Conservation (phyloP, 2,329 filamentous ascomycete genomes). For the Saccharata proteae region DNA sequence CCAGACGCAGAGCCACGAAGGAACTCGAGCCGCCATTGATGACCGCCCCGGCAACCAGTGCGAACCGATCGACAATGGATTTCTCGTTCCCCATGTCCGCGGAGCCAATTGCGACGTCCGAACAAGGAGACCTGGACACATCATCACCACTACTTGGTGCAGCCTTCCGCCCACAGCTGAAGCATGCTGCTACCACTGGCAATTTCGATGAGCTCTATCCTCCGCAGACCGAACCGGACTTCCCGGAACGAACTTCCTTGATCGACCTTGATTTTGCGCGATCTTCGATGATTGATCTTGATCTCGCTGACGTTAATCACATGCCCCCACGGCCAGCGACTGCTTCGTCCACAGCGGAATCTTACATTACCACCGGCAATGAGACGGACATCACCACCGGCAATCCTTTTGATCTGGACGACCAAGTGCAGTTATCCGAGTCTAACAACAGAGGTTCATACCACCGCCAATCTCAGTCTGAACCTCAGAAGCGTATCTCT, state of each 20-base stretch:
- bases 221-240: slow-evolving; percentile 20
- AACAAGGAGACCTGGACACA: slow-evolving; percentile 11
- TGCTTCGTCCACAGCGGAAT: slow-evolving; percentile 24
- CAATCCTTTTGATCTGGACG: slow-evolving; percentile 39
- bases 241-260: slow-evolving; percentile 30
- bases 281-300: slow-evolving; percentile 35
- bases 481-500: slow-evolving; percentile 15
- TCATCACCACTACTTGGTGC: slow-evolving; percentile 20
- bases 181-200: slow-evolving; percentile 28
- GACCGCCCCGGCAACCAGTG: slow-evolving; percentile 2
- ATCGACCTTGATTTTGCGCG: slow-evolving; percentile 30
- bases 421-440: slow-evolving; percentile 26
- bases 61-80: slow-evolving; percentile 4
- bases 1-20: slow-evolving; percentile 21
- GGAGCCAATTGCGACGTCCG: slow-evolving; percentile 1
- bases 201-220: slow-evolving; percentile 27
- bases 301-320: slow-evolving; percentile 25
- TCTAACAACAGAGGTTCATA: slow-evolving; percentile 26
- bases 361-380: slow-evolving; percentile 13
- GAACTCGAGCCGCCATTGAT: slow-evolving; percentile 14
- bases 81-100: slow-evolving; percentile 6
- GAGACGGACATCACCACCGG: slow-evolving; percentile 20
- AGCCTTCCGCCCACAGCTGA: slow-evolving; percentile 27
- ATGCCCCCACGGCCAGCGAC: slow-evolving; percentile 29
- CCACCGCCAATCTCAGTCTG: slow-evolving; percentile 28